Base-by-base conservation (phyloP, 352 stramenopile species). In the Phytophthora brassicae region DNA sequence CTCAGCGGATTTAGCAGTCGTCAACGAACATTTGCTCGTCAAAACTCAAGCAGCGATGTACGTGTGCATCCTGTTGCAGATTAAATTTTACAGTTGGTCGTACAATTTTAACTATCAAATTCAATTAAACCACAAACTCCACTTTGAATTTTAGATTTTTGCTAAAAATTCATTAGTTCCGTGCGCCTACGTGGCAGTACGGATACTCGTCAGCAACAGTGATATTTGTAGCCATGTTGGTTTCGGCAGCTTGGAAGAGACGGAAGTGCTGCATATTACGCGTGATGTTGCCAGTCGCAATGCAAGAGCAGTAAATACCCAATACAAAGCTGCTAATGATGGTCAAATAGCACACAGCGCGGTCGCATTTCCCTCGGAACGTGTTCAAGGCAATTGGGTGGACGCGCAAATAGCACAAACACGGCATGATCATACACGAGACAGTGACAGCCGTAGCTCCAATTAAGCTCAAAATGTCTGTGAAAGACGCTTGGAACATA, bases 381-480 rank as follows among this genome's bases (percentile, higher is more conserved):
- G 63, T 77, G 16, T 77, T 49, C 5, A 65, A 82, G 0, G 72
- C 60, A 39, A 85, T 89, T 14, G 79, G 76, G 44, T 89, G 76
- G 12, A 89, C 66, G 14, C 81, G 76, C n/a, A 91, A 60, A 56
- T 88, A 89, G 67, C 82, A 89, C 28, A 89, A 54, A 42, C 82
- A 89, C 28, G 78, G 82, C 82, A 91, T 91, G 65, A 89, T 75
- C 79, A 89, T 87, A 48, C 79, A 91, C 42, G 78, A 89, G 6
- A 86, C 33, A 0, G 82, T 85, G 49, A 91, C 72, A 3, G 79
- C 72, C 12, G 79, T 91, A 11, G 79, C 69, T 3, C 78, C 79
- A 33, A 91, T 89, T 19, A 89, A 72, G 41, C 78, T 88, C 43
- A 89, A 54, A 46, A 89, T 84, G 39, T 89, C 78, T 14, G 59